Evolutionary conservation across 352 stramenopile genomes (phyloP).

Genomic region (Pythium dissimile): DNA sequence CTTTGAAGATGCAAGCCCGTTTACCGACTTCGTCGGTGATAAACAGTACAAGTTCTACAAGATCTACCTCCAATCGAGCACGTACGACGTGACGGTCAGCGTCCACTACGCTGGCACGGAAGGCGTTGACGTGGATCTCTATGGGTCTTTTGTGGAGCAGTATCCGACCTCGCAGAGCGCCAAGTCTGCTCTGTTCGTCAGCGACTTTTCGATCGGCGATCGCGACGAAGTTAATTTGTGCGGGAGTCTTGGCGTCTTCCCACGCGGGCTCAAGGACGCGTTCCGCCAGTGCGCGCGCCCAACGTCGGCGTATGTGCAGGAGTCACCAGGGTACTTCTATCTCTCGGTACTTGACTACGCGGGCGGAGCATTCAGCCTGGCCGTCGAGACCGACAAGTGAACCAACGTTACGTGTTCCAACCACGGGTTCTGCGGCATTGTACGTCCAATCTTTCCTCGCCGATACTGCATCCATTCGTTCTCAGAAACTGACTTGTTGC

Average conservation of each 20-base stretch:
- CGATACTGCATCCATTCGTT: too few relatives aligned
- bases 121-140: constrained; percentile 55
- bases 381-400: constrained; percentile 65
- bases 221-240: constrained; percentile 67
- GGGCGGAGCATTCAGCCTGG: constrained; percentile 30
- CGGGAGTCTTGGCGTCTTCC: constrained; percentile 59
- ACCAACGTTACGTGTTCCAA: constrained; percentile 52
- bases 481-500: not conserved
- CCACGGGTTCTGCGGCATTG: constrained; percentile 54
- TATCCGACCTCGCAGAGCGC: constrained; percentile 51
- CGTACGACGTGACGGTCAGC: constrained; percentile 68
- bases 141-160: constrained; percentile 65
- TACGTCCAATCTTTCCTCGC: constrained; percentile 14
- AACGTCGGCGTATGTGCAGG: constrained; percentile 47
- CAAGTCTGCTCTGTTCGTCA: constrained; percentile 46
- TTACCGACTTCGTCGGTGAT: constrained; percentile 24
- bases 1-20: constrained; percentile 12
- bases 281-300: constrained; percentile 52
- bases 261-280: constrained; percentile 49
- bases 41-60: constrained; percentile 78
- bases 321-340: constrained; percentile 64
- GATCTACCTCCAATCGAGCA: constrained; percentile 51
- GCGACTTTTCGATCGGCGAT: constrained; percentile 35
- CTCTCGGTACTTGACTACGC: constrained; percentile 65
- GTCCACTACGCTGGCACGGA: constrained; percentile 29